Base-by-base conservation (phyloP, 352 stramenopile genomes). In the Phytophthora tentaculata region DNA sequence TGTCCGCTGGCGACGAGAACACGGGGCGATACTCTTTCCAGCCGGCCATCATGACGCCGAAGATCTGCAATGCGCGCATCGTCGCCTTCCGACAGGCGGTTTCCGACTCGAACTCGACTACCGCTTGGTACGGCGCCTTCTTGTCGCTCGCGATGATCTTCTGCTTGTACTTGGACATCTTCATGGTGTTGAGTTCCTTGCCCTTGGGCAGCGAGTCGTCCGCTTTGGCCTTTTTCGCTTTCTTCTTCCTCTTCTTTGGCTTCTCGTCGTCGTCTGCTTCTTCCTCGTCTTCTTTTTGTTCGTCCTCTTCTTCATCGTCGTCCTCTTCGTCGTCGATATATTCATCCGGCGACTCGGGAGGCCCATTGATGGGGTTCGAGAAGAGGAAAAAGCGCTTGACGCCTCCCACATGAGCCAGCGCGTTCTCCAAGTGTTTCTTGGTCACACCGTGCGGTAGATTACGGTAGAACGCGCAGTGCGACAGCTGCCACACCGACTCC, bases 41-140 rank as follows among this genome's bases (percentile, higher is more conserved):
- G 54, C 86, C 88, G 20, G 56, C 71, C 82, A 96, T 92, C 85
- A 96, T 95, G 20, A 96, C 86, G 24, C 88, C 88, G 61, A 96
- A 96, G 62, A 96, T 96, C 74, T 92, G 85, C 22, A 95, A 64
- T 49, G 88, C 84, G 9, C 84, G 85, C 64, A 91, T 87, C 49
- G 91, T 76, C 35, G 88, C 88, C 6, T 79, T 80, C 5, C 89
- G 79, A 13, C 75, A 80, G 6, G 61, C 72, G 44, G 60, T 60
- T 45, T 81, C 60, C 5, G 61, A 72, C 47, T 83, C 82, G 37
- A 95, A 96, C 65, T 96, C 86, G 32, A 96, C 84, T 16, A 95
- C 57, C n/a, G 73, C 88, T 64, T 92, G 77, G 60, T 84, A 84
- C 51, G 66, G 47, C 3, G 88, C 92, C 73, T 91, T 90, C 61